phyloP scores from a whole-genome alignment of 805 yeast species.

The Kazachstania bromeliacearum region DNA sequence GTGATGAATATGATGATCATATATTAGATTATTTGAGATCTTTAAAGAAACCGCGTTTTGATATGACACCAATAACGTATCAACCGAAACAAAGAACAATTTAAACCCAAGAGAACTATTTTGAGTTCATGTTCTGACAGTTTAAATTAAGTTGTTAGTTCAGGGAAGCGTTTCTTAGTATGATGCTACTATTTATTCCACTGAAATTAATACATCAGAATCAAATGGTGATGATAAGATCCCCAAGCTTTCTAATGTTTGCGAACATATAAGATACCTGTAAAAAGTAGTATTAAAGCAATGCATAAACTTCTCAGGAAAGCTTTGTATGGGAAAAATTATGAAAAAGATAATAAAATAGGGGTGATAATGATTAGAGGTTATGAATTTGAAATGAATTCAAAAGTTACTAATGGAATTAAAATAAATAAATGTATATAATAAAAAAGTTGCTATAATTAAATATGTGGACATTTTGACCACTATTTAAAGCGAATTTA shows the following conservation, averaged over 20 bases:
- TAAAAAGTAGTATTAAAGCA: conserved; percentile 19
- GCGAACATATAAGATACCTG: conserved; percentile 26
- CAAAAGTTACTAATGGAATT: background rate
- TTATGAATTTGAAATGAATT: conserved; percentile 12
- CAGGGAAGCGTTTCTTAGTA: conserved; percentile 23
- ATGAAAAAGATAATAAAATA: conserved; percentile 5
- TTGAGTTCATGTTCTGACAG: conserved; percentile 11
- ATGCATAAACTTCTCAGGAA: conserved; percentile 16
- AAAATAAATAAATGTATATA: conserved; percentile 3
- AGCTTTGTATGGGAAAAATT: conserved; percentile 11
- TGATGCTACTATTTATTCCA: conserved; percentile 28
- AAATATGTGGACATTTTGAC: too few species aligned
- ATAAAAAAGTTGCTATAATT: too few species aligned
- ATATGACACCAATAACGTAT: background rate
- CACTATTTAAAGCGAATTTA: too few species aligned
- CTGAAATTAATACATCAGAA: conserved; percentile 23
- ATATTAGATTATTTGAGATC: background rate
- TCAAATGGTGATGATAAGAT: conserved; percentile 11
- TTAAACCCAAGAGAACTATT: conserved; percentile 19
- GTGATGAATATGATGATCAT: background rate
- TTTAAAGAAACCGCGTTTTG: conserved; percentile 3
- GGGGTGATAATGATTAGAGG: conserved; percentile 28
- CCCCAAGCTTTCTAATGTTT: conserved; percentile 16
- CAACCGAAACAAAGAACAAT: conserved; percentile 15
- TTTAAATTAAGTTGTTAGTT: conserved; percentile 22